Evolutionary conservation across 2,329 filamentous ascomycete species (phyloP).

Genomic region (Talaromyces sp.): DNA sequence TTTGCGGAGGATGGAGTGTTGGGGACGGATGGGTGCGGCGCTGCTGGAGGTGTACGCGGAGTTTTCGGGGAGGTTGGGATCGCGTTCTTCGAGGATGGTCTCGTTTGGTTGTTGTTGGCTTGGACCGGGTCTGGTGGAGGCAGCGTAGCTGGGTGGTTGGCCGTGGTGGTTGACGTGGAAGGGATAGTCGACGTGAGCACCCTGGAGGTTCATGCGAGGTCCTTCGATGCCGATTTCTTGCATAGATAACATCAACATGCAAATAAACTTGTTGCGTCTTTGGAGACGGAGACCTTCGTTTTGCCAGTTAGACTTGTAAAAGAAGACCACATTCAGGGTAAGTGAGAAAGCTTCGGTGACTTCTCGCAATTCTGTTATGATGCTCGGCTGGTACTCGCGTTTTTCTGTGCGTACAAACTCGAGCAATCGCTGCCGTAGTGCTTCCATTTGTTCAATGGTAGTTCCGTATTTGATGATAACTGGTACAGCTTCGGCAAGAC

Average conservation of each 20-base stretch:
- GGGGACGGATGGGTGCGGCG: conserved; percentile 29
- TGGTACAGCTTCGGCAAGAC: conserved; percentile 79
- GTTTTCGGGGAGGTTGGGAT: conserved; percentile 33
- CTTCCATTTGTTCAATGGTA: conserved; percentile 75
- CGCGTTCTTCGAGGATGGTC: conserved; percentile 44
- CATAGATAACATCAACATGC: conserved; percentile 84
- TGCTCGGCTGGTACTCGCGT: conserved; percentile 82
- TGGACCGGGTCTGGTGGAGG: conserved; percentile 44
- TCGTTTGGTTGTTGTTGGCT: conserved; percentile 31
- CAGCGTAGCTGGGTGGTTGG: conserved; percentile 44
- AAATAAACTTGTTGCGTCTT: conserved; percentile 91
- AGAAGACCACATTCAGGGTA: conserved; percentile 89
- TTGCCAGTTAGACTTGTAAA: conserved; percentile 96
- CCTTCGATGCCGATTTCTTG: conserved; percentile 81
- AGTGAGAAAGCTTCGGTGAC: conserved; percentile 82
- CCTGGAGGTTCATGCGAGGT: conserved; percentile 70
- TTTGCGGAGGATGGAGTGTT: conserved; percentile 58
- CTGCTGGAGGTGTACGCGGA: conserved; percentile 24
- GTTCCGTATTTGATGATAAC: conserved; percentile 88
- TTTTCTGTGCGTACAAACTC: conserved; percentile 83
- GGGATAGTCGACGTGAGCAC: conserved; percentile 65
- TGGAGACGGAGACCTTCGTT: conserved; percentile 88
- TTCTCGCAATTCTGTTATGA: conserved; percentile 77
- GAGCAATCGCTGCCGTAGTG: conserved; percentile 73
- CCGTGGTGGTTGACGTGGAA: conserved; percentile 60